Conservation (phyloP, 1,284 basidiomycete genomes). For the Ceratobasidium sp. region DNA sequence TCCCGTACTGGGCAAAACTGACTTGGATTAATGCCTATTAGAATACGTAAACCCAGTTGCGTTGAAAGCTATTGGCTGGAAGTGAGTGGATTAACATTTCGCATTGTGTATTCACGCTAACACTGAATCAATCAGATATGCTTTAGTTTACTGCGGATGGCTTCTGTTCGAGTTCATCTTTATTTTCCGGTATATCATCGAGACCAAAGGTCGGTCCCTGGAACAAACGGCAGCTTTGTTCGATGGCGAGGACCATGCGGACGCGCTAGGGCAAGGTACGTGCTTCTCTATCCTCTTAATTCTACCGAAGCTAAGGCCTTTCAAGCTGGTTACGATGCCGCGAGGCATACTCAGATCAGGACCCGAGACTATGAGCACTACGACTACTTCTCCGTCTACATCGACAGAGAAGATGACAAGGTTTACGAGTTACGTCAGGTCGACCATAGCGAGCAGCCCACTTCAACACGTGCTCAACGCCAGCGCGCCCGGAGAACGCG, state of each 20-base stretch:
- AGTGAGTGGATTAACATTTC: conserved; percentile 59
- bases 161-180: conserved; percentile 54
- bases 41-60: conserved; percentile 78
- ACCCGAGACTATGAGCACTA: conserved; percentile 35
- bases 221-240: conserved; percentile 52
- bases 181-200: conserved; percentile 51
- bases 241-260: conserved; percentile 46
- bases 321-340: conserved; percentile 42
- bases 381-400: conserved; percentile 31
- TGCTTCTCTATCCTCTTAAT: neutral
- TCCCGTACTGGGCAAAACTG: neutral
- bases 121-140: conserved; percentile 51
- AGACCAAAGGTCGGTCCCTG: conserved; percentile 49
- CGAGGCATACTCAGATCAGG: conserved; percentile 40
- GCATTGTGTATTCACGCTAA: neutral
- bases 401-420: conserved; percentile 40
- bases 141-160: conserved; percentile 58
- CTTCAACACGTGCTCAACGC: neutral
- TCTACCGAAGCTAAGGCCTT: conserved; percentile 4
- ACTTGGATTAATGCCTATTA: neutral
- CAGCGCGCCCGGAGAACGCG: conserved; percentile 5
- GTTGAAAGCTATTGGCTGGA: conserved; percentile 71
- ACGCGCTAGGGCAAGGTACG: conserved; percentile 36
- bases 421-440: conserved; percentile 44
- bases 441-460: conserved; percentile 7